Base-by-base conservation (phyloP, 1,139 yeast genomes). In the Yamadazyma blattariae region DNA sequence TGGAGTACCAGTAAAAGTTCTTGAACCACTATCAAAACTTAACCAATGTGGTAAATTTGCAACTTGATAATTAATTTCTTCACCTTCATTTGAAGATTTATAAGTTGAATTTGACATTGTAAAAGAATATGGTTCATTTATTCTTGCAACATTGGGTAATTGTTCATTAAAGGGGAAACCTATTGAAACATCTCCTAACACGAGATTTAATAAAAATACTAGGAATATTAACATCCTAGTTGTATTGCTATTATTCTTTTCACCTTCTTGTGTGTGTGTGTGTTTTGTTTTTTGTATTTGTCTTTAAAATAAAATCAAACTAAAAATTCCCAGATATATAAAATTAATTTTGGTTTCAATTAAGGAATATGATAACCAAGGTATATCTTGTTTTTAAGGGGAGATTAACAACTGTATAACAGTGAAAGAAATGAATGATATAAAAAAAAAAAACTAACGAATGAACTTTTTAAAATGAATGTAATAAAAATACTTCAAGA, bases 81-180 rank as follows among this genome's bases (percentile, higher is more conserved):
- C 64, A 17, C 32, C 38, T 61, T 58, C 25, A 70, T 19, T 55
- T 5, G 61, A 49, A 3, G 86, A 73, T 42, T 73, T 68, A 57
- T 77, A 89, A 3, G 98, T 90, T 46, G 81, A 78, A 39, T 73
- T 65, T 34, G 90, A 82, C 37, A 92, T 63, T 29, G 80, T 73
- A 59, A 87, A 92, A n/a, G 64, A 46, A 61, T 83, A 92, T 1
- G 57, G 51, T 45, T 77, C 66, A 44, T 78, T 77, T 13, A 78
- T 75, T 39, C 95, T 71, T 4, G 96, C 97, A 10, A 92, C 86
- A 25, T 89, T 83, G 13, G 97, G 97, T 25, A 80, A 71, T 59
- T 92, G 98, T 52, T 81, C 79, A 45, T 74, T 63, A 52, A 92
- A 76, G 7, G 97, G 94, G 65, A 84, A 90, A 29, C 90, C 89